A percentile compares a stretch with the other conserved stretches of the same genome.
These are phyloP conservation scores for Dendrobium huoshanense DNA, from an alignment of 106 monocot species.

Conservation along the genomic window DNA sequence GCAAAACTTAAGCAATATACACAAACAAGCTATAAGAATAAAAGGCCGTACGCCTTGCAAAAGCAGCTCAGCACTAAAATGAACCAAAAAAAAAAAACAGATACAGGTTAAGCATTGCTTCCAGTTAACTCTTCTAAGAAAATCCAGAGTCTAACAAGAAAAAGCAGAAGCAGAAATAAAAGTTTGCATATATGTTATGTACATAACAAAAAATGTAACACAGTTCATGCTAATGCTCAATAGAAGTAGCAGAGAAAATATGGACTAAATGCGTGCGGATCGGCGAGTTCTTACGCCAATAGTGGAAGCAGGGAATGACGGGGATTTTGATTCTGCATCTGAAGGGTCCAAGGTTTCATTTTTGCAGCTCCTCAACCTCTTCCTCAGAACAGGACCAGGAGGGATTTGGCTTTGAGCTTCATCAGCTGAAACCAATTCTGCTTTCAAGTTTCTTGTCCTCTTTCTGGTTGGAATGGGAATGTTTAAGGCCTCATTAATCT, in stretches of 20 bases:
- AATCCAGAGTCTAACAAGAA: no score
- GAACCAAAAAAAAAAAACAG: no score
- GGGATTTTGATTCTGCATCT: neutral
- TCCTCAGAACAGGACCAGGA: neutral
- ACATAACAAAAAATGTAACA: neutral
- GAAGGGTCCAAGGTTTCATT: neutral
- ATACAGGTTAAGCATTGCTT: no score
- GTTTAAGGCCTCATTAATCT: slow-evolving; percentile 13
- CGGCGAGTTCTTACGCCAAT: neutral
- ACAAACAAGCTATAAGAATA: no score
- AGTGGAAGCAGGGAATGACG: neutral
- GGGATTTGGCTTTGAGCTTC: neutral
- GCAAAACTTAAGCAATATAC: no score
- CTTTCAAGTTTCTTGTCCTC: slow-evolving; percentile 24
- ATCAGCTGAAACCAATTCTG: slow-evolving; percentile 16
- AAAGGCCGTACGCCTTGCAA: no score
- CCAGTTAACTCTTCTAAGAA: no score
- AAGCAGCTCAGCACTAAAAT: no score
- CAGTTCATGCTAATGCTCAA: no score
- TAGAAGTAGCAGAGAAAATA: neutral
- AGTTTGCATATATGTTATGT: neutral
- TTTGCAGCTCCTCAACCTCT: slow-evolving; percentile 16
- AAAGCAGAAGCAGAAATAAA: no score
- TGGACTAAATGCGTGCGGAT: neutral
- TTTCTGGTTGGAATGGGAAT: neutral